Percentiles rank a stretch among this genome's conserved stretches.
Evolutionary conservation across 768 basidiomycete species (phyloP).

Genomic region (Harrya chromipes): DNA sequence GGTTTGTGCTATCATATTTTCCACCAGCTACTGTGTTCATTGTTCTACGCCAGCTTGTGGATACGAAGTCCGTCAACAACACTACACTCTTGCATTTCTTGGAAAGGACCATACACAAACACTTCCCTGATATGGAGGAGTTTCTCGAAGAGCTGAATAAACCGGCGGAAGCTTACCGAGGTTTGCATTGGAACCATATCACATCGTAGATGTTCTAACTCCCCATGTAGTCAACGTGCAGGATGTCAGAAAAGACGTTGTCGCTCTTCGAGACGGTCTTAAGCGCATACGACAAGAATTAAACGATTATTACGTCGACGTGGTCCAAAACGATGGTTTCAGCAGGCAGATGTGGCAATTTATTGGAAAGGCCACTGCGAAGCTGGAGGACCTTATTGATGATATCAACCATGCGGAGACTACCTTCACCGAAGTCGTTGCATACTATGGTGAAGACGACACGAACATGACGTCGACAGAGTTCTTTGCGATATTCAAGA

Average conservation of each 20-base stretch:
- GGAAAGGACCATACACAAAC: constrained; percentile 80
- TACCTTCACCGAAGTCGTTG: constrained; percentile 79
- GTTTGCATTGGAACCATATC: constrained; percentile 39
- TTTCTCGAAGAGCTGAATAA: constrained; percentile 88
- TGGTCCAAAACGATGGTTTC: constrained; percentile 71
- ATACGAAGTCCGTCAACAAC: constrained; percentile 95
- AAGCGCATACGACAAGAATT: constrained; percentile 78
- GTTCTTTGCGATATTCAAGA: constrained; percentile 97
- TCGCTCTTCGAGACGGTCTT: constrained; percentile 73
- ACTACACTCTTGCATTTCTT: constrained; percentile 94
- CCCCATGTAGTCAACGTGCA: constrained; percentile 68
- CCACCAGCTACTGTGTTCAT: neutral
- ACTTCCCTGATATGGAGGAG: constrained; percentile 82
- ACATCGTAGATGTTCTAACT: constrained; percentile 3
- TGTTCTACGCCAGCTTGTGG: constrained; percentile 67
- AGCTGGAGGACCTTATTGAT: constrained; percentile 82
- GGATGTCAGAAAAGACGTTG: constrained; percentile 75
- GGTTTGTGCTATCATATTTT: constrained; percentile 38
- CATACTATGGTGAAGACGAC: constrained; percentile 92
- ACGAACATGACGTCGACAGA: constrained; percentile 83
- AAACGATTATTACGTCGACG: constrained; percentile 72
- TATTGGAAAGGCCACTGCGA: constrained; percentile 66
- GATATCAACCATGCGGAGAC: constrained; percentile 84
- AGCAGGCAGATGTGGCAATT: constrained; percentile 93
- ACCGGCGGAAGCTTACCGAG: constrained; percentile 90